phyloP scores from a whole-genome alignment of 495 filamentous ascomycete genomes.

The Thermothielavioides terrestris region DNA sequence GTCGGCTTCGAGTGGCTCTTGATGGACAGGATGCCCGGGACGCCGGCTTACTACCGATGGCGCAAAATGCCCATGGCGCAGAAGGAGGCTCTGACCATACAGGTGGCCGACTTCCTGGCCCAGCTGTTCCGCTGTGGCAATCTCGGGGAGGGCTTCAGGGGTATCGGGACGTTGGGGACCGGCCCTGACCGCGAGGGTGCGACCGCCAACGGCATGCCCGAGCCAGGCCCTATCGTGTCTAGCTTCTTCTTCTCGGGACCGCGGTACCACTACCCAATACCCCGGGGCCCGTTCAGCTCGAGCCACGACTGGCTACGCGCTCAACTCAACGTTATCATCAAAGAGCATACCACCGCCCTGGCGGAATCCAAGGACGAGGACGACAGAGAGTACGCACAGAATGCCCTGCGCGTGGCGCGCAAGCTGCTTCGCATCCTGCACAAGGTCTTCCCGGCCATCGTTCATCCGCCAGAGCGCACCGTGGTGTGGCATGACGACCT shows the following conservation, averaged over 20 bases:
- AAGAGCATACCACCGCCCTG: conserved; percentile 19
- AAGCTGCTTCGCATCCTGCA: conserved; percentile 21
- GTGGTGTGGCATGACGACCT: conserved; percentile 43
- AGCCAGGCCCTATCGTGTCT: conserved; percentile 21
- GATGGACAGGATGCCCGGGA: conserved; percentile 42
- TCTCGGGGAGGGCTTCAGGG: conserved; percentile 23
- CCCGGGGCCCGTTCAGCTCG: conserved; percentile 22
- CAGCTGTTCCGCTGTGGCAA: conserved; percentile 22
- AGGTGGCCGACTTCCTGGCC: conserved; percentile 30
- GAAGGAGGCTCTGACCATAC: conserved; percentile 32
- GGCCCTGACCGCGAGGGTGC: not conserved
- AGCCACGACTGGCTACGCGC: conserved; percentile 26
- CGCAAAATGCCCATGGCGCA: conserved; percentile 22
- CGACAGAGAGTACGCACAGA: conserved; percentile 23
- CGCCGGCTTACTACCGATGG: conserved; percentile 36
- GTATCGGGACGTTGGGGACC: conserved; percentile 28
- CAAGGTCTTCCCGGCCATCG: conserved; percentile 22
- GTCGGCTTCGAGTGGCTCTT: conserved; percentile 55
- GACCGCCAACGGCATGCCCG: not conserved
- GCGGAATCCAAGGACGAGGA: conserved; percentile 9
- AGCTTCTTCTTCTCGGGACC: conserved; percentile 21
- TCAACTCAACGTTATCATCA: conserved; percentile 19
- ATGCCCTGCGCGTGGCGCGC: conserved; percentile 16
- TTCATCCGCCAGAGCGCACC: conserved; percentile 23
- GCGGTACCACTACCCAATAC: conserved; percentile 19